Evolutionary conservation across 192 early-diverging fungal genomes (phyloP).

Genomic region (Entomortierella lignicola): DNA sequence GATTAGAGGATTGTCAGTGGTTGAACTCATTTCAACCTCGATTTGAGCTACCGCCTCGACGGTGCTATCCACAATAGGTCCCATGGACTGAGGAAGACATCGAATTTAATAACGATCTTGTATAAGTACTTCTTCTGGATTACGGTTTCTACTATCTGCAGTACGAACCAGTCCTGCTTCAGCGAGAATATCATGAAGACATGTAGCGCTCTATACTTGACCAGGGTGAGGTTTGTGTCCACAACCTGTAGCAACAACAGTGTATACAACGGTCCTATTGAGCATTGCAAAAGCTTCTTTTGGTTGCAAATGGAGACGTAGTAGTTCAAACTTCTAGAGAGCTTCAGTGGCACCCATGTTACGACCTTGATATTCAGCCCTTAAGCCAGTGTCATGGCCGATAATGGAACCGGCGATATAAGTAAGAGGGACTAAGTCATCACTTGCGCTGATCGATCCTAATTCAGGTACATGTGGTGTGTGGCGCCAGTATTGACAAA

Average conservation of each 20-base stretch:
- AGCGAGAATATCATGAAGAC: background rate
- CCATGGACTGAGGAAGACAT: background rate
- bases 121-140: background rate
- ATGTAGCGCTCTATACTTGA: background rate
- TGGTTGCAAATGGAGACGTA: background rate
- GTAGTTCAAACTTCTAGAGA: background rate
- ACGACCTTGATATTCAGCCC: background rate
- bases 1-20: background rate
- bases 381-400: background rate
- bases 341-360: background rate
- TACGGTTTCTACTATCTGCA: background rate
- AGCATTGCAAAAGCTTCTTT: background rate
- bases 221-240: background rate
- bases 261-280: background rate
- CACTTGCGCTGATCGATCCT: background rate
- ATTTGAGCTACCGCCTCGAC: background rate
- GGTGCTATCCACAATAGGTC: background rate
- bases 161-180: background rate
- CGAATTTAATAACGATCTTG: background rate
- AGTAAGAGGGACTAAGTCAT: background rate
- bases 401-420: background rate
- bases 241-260: background rate
- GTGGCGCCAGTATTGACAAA: background rate
- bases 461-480: background rate
- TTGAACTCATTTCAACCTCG: background rate